Evolutionary conservation across 139 green algal species (phyloP), one percentile per base, ranked within the genome.

Genomic region (Chlorokybus atmophyticus): DNA sequence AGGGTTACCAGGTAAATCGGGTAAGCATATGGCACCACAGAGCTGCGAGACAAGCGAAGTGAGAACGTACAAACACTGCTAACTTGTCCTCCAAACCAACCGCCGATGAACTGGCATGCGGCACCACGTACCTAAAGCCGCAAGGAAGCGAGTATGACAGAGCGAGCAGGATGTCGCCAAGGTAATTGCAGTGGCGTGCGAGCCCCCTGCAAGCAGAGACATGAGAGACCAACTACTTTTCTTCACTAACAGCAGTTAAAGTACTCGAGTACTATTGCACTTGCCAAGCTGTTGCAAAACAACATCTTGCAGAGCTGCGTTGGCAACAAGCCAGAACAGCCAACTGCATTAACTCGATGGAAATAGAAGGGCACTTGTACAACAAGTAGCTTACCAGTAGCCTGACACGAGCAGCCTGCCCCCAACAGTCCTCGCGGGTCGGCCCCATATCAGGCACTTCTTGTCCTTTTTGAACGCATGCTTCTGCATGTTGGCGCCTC

Each of bases 401-500:
- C 65, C 65, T 3, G 59, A 70, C 2, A 52, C 50, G 21, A 73
- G 40, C 10, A 73, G 65, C 14, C 32, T 57, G 40, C 59, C 59
- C 10, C 59, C 65, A n/a, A 73, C 41, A n/a, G 69, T 26, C n/a
- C 27, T 5, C 5, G 59, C 41, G 28, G 47, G 50, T 14, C 32
- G 39, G n/a, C 64, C 64, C 64, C 58, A 69, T 24, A 73, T 64
- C 21, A 79, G 79, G 60, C 85, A 55, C 8, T 31, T 57, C 3
- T 84, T 83, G 67, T 94, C 70, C 3, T 64, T 40, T 48, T 87
- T 76, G 74, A 92, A 93, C 27, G 50, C 14, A 66, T 99, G 80
- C 68, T 99, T 99, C 73, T 96, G 84, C 0, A 60, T 73, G 68
- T 99, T 99, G 49, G 85, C 75, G 23, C 88, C 86, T 3, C 92